These are phyloP conservation scores for Aspergillus sp. DNA, from an alignment of 2,329 filamentous ascomycete genomes.

Conservation along the genomic window DNA sequence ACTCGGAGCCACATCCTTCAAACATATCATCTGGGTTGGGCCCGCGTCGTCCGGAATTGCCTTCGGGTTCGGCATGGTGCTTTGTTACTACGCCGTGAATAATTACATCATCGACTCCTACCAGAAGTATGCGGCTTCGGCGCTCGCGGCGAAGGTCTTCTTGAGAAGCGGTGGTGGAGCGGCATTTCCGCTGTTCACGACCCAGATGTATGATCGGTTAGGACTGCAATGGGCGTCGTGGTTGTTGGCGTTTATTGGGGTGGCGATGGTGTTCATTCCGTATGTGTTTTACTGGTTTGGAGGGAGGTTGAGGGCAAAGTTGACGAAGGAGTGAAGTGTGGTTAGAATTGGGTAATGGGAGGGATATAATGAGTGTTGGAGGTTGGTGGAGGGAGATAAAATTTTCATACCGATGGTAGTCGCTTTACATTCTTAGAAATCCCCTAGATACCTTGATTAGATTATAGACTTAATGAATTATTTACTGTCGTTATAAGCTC, in stretches of 20 bases:
- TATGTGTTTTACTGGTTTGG: slow-evolving; percentile 13
- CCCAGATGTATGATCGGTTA: slow-evolving; percentile 70
- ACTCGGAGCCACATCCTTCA: slow-evolving; percentile 64
- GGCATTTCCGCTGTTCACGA: slow-evolving; percentile 69
- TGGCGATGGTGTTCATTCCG: slow-evolving; percentile 15
- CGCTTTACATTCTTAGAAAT: no score
- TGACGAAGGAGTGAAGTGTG: neutral
- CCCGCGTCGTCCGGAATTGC: slow-evolving; percentile 61
- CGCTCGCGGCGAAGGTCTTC: slow-evolving; percentile 49
- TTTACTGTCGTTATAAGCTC: neutral
- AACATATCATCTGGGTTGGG: slow-evolving; percentile 53
- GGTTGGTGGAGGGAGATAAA: no score
- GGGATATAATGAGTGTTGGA: no score
- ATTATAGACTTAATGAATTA: neutral
- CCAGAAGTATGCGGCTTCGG: slow-evolving; percentile 42
- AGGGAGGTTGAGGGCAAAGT: slow-evolving; percentile 1
- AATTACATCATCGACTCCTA: slow-evolving; percentile 70
- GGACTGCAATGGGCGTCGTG: slow-evolving; percentile 72
- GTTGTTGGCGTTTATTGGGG: slow-evolving; percentile 59
- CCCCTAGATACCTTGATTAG: neutral
- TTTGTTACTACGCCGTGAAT: slow-evolving; percentile 72
- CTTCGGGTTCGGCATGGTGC: slow-evolving; percentile 77
- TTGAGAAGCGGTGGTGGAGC: slow-evolving; percentile 64
- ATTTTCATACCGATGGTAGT: no score
- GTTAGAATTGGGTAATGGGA: neutral